Percentiles rank a stretch among this genome's conserved stretches.
phyloP scores from a whole-genome alignment of 2,329 filamentous ascomycete genomes.

The Ophiosphaerella herpotricha region DNA sequence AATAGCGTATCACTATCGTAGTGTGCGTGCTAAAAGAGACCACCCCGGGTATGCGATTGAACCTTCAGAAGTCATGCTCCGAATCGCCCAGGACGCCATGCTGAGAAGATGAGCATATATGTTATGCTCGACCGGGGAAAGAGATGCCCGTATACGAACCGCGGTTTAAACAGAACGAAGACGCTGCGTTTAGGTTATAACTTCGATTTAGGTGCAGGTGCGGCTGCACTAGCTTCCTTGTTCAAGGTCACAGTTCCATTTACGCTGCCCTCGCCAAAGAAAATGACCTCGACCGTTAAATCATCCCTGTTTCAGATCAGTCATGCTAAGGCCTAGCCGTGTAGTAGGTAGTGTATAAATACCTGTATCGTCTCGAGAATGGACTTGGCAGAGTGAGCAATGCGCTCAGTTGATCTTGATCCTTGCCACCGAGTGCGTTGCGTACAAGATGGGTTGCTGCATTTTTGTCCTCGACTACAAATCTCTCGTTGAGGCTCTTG shows the following conservation, averaged over 20 bases:
- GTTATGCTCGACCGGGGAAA: background rate
- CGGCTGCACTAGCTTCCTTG: conserved; percentile 76
- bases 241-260: conserved; percentile 82
- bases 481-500: conserved; percentile 74
- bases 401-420: conserved; percentile 91
- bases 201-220: conserved; percentile 54
- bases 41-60: too few relatives aligned
- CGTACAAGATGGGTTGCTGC: conserved; percentile 93
- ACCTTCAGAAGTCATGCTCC: conserved; percentile 10
- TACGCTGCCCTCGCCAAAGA: conserved; percentile 83
- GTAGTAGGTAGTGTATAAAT: conserved; percentile 34
- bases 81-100: conserved; percentile 12
- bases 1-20: too few relatives aligned
- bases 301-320: conserved; percentile 69
- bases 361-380: conserved; percentile 90
- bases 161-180: background rate
- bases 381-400: conserved; percentile 89
- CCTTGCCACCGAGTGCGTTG: conserved; percentile 91
- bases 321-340: background rate
- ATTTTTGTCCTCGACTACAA: conserved; percentile 93
- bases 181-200: conserved; percentile 37
- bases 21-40: too few relatives aligned
- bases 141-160: background rate
- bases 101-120: conserved; percentile 1
- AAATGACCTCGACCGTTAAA: conserved; percentile 95